Evolutionary conservation across 148 eudicot species (phyloP).

Genomic region (Amaranthus hypochondriacus): DNA sequence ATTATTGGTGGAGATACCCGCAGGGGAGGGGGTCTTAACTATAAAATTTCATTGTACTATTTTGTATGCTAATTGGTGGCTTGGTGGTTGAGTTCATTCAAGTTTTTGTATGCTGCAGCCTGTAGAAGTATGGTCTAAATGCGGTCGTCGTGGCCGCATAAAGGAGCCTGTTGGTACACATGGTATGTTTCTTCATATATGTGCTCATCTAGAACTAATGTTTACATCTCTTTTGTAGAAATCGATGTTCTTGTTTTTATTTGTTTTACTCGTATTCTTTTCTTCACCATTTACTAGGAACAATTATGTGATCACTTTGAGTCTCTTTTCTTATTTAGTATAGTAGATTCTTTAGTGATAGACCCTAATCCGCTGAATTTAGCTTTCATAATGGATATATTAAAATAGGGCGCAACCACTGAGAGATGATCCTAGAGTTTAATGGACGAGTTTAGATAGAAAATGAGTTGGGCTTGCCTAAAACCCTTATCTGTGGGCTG

Average conservation of each 20-base stretch:
- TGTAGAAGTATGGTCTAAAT: conserved; percentile 78
- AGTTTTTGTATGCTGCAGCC: conserved; percentile 52
- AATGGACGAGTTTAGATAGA: too few species aligned
- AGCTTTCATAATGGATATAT: too few species aligned
- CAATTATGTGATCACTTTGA: too few species aligned
- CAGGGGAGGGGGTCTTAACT: background rate
- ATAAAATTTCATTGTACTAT: background rate
- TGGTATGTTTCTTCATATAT: conserved; percentile 44
- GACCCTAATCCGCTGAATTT: too few species aligned
- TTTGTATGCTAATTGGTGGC: background rate
- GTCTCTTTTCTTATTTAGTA: too few species aligned
- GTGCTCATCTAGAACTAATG: background rate
- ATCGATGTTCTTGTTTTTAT: background rate
- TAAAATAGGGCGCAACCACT: too few species aligned
- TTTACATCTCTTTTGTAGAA: background rate
- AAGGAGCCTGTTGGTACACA: conserved; percentile 97
- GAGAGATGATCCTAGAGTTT: too few species aligned
- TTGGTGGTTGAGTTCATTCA: conserved; percentile 1
- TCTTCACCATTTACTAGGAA: too few species aligned
- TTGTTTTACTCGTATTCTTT: background rate
- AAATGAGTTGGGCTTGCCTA: too few species aligned
- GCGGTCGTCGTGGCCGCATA: conserved; percentile 91
- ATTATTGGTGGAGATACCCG: background rate
- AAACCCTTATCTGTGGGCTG: too few species aligned
- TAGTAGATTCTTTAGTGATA: too few species aligned